Evolutionary conservation across 805 yeast genomes (phyloP).

Genomic region (Nakazawaea peltata): DNA sequence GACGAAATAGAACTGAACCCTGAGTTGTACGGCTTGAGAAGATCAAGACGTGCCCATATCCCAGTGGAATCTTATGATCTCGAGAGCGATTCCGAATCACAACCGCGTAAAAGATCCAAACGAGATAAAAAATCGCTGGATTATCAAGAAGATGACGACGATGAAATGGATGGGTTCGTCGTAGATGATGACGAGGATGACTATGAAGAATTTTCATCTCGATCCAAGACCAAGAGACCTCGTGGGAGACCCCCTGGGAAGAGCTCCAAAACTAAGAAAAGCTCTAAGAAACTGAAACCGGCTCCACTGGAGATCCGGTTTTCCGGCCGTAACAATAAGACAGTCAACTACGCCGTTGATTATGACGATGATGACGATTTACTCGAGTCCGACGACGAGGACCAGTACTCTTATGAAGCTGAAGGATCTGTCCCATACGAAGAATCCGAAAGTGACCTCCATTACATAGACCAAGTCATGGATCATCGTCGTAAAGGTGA

Average conservation of each 20-base stretch:
- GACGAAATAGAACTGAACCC: conserved; percentile 62
- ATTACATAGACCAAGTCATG: conserved; percentile 32
- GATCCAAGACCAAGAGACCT: conserved; percentile 15
- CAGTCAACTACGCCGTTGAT: conserved; percentile 74
- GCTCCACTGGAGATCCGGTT: conserved; percentile 54
- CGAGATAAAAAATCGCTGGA: conserved; percentile 13
- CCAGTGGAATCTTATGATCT: conserved; percentile 27
- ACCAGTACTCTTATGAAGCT: conserved; percentile 18
- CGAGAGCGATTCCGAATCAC: conserved; percentile 23
- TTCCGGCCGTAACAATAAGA: conserved; percentile 63
- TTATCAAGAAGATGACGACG: conserved; percentile 18
- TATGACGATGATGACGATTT: conserved; percentile 50
- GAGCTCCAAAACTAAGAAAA: conserved; percentile 15
- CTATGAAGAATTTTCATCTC: conserved; percentile 23
- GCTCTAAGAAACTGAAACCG: conserved; percentile 12
- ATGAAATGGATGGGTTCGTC: conserved; percentile 22
- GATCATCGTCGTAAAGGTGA: conserved; percentile 41
- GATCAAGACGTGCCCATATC: conserved; percentile 58
- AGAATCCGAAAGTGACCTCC: conserved; percentile 14
- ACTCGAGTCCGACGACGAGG: conserved; percentile 34
- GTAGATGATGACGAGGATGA: conserved; percentile 20
- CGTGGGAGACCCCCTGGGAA: conserved; percentile 24
- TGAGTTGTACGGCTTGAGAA: conserved; percentile 74
- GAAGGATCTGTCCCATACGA: conserved; percentile 12
- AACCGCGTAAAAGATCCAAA: conserved; percentile 14